Evolutionary conservation across 2,329 filamentous ascomycete species (phyloP).

Genomic region (Ophiostoma himal-ulmi): DNA sequence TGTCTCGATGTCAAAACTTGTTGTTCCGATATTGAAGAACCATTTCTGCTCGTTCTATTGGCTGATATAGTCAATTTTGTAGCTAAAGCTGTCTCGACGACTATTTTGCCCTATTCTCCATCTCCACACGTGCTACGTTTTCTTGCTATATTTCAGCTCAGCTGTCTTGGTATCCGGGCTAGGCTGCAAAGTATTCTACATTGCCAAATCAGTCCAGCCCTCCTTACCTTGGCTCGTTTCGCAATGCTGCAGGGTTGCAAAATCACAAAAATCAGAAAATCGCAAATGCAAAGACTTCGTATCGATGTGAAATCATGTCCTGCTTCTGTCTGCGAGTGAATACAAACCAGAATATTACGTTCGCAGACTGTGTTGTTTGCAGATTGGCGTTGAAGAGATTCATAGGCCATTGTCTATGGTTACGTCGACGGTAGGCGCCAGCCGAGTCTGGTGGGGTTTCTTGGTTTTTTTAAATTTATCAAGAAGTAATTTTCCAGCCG

Average conservation of each 20-base stretch:
- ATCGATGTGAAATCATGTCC: background rate
- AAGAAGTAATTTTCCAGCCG: background rate
- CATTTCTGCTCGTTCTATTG: background rate
- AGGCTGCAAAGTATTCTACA: background rate
- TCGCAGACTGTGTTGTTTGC: background rate
- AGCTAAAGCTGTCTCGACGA: background rate
- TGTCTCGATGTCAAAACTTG: background rate
- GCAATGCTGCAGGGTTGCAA: background rate
- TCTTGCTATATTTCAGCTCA: background rate
- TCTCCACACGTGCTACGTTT: background rate
- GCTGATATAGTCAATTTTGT: background rate
- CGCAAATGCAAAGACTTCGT: background rate
- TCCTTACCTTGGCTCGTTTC: background rate
- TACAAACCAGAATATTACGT: background rate
- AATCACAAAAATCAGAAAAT: background rate
- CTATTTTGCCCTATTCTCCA: background rate
- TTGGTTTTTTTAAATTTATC: background rate
- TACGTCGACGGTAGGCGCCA: no score
- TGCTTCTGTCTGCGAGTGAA: background rate
- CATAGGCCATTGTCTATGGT: no score
- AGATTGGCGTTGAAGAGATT: no score
- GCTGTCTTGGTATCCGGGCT: background rate
- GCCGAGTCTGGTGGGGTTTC: no score
- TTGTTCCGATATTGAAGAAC: background rate
- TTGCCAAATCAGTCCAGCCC: background rate